These are phyloP conservation scores for Lasiodiplodia sp. DNA, from an alignment of 2,329 filamentous ascomycete genomes.

Conservation along the genomic window DNA sequence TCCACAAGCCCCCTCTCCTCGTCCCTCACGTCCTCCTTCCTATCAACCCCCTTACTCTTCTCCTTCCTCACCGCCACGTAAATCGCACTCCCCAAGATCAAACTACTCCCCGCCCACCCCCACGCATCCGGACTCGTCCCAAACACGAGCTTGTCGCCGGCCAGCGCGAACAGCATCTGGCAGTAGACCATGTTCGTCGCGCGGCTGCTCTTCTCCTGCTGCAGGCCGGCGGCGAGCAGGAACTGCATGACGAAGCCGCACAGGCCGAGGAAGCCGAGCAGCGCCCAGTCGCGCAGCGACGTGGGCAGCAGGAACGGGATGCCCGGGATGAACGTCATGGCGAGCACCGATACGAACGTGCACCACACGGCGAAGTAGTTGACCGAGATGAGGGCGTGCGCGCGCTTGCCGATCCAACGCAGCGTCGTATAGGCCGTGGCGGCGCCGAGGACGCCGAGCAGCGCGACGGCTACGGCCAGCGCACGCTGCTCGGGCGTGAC, in stretches of 20 bases:
- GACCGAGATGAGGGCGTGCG: constrained; percentile 83
- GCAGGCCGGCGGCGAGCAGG: constrained; percentile 78
- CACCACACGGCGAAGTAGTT: constrained; percentile 82
- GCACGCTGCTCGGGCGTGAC: constrained; percentile 71
- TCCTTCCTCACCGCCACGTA: constrained; percentile 67
- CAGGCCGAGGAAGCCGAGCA: constrained; percentile 72
- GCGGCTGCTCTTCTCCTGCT: constrained; percentile 62
- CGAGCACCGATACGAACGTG: constrained; percentile 69
- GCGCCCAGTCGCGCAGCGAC: constrained; percentile 66
- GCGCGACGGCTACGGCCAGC: constrained; percentile 71
- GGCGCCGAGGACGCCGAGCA: constrained; percentile 79
- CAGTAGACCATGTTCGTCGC: constrained; percentile 74
- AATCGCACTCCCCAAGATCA: constrained; percentile 71
- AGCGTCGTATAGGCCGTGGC: constrained; percentile 78
- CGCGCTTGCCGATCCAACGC: constrained; percentile 78
- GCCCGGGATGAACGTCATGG: constrained; percentile 67
- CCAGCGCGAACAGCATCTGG: constrained; percentile 73
- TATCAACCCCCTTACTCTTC: constrained; percentile 36
- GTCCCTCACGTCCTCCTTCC: constrained; percentile 34
- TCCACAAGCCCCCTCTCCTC: constrained; percentile 43
- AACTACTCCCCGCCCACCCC: constrained; percentile 66
- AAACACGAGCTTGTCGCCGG: constrained; percentile 70
- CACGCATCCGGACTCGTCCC: constrained; percentile 63
- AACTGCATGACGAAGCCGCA: constrained; percentile 88
- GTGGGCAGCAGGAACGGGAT: constrained; percentile 65